phyloP scores from a whole-genome alignment of 306 rosid species.

The Leucaena leucocephala region DNA sequence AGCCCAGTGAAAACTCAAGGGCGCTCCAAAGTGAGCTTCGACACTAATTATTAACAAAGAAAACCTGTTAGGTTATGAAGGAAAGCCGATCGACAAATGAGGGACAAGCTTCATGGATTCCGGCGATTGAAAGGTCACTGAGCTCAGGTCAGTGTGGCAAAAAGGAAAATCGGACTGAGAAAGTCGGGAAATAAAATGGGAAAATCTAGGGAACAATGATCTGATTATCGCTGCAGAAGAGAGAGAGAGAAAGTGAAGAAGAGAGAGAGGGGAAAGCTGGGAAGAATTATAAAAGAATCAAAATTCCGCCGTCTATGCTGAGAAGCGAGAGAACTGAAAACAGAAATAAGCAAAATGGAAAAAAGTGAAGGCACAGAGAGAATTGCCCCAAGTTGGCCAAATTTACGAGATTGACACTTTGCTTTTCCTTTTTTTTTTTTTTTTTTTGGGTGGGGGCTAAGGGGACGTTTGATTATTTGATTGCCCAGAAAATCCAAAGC shows the following conservation, averaged over 20 bases:
- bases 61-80: slow-evolving; percentile 30
- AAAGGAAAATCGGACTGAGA: slow-evolving; percentile 48
- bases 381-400: slow-evolving; percentile 20
- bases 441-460: background rate
- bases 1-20: background rate
- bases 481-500: background rate
- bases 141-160: slow-evolving; percentile 46
- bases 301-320: slow-evolving; percentile 44
- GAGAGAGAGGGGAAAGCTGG: slow-evolving; percentile 38
- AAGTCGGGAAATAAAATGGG: slow-evolving; percentile 61
- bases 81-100: slow-evolving; percentile 46
- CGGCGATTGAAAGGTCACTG: slow-evolving; percentile 47
- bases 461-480: slow-evolving; percentile 1
- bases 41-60: slow-evolving; percentile 10
- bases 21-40: slow-evolving; percentile 21
- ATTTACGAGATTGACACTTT: slow-evolving; percentile 49
- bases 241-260: slow-evolving; percentile 48
- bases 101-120: slow-evolving; percentile 42
- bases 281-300: slow-evolving; percentile 36
- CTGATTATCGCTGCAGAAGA: slow-evolving; percentile 66
- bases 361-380: slow-evolving; percentile 21
- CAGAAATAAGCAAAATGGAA: slow-evolving; percentile 27
- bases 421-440: background rate
- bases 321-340: slow-evolving; percentile 43
- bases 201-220: slow-evolving; percentile 63